Evolutionary conservation across 2,329 filamentous ascomycete species (phyloP).

Genomic region (Claviceps paspali): DNA sequence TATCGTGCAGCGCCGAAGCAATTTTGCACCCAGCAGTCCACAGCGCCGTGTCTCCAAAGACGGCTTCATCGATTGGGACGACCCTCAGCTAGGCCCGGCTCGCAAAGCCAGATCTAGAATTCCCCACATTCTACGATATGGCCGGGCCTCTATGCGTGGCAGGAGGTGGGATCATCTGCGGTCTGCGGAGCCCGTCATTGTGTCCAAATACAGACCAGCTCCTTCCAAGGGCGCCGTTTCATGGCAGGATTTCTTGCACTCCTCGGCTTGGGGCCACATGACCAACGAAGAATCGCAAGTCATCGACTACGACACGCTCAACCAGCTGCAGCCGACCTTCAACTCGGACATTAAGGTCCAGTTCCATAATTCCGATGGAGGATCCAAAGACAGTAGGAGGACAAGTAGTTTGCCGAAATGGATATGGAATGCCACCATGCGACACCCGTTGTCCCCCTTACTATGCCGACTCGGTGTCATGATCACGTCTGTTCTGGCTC

Average conservation of each 20-base stretch:
- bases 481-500: conserved; percentile 64
- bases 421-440: conserved; percentile 54
- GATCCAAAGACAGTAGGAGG: conserved; percentile 14
- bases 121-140: conserved; percentile 31
- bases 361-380: conserved; percentile 12
- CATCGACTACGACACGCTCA: conserved; percentile 28
- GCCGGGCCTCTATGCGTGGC: conserved; percentile 29
- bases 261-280: conserved; percentile 34
- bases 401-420: conserved; percentile 31
- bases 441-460: conserved; percentile 73
- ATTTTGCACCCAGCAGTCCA: conserved; percentile 23
- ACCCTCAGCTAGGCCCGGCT: conserved; percentile 21
- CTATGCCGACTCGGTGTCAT: conserved; percentile 71
- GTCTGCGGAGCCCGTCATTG: conserved; percentile 43
- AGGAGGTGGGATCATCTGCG: conserved; percentile 46
- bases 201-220: conserved; percentile 30
- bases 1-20: conserved; percentile 25
- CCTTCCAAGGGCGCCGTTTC: conserved; percentile 25
- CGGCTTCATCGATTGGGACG: conserved; percentile 28
- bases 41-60: conserved; percentile 31
- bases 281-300: conserved; percentile 32
- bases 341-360: conserved; percentile 21
- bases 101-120: conserved; percentile 22
- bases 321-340: conserved; percentile 32
- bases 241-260: conserved; percentile 39